A percentile compares a stretch with the other conserved stretches of the same genome.
These are phyloP conservation scores for Dactylis glomerata DNA, from an alignment of 176 grass and related monocot genomes.

Conservation along the genomic window DNA sequence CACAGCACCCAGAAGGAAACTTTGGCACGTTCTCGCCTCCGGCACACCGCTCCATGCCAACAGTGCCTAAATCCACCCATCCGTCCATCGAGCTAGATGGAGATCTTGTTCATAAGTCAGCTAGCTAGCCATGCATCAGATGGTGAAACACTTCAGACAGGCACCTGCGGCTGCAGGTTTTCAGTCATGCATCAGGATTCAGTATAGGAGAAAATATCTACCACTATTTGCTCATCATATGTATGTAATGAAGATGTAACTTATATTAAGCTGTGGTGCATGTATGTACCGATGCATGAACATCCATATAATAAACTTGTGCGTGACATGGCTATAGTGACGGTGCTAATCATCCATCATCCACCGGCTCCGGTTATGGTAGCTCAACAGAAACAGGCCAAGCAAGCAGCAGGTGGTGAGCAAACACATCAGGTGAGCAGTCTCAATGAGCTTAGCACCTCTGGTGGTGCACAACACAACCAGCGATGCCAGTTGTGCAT, in stretches of 20 bases:
- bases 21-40: slow-evolving; percentile 38
- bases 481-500: slow-evolving; percentile 27
- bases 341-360: background rate
- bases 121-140: background rate
- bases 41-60: slow-evolving; percentile 33
- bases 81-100: background rate
- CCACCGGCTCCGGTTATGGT: background rate
- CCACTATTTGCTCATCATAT: background rate
- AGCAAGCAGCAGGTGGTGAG: slow-evolving; percentile 9
- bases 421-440: slow-evolving; percentile 37
- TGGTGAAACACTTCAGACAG: background rate
- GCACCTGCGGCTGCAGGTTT: background rate
- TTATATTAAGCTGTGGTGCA: background rate
- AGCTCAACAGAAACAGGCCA: slow-evolving; percentile 24
- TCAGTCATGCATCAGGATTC: background rate
- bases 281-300: background rate
- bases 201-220: background rate
- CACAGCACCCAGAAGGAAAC: slow-evolving; percentile 46
- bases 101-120: slow-evolving; percentile 1
- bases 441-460: background rate
- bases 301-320: background rate
- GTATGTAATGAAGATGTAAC: background rate
- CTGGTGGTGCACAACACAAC: slow-evolving; percentile 32
- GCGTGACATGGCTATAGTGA: slow-evolving; percentile 1
- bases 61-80: slow-evolving; percentile 14